Conservation (phyloP, 2,329 filamentous ascomycete species). For the Claviceps sp. region DNA sequence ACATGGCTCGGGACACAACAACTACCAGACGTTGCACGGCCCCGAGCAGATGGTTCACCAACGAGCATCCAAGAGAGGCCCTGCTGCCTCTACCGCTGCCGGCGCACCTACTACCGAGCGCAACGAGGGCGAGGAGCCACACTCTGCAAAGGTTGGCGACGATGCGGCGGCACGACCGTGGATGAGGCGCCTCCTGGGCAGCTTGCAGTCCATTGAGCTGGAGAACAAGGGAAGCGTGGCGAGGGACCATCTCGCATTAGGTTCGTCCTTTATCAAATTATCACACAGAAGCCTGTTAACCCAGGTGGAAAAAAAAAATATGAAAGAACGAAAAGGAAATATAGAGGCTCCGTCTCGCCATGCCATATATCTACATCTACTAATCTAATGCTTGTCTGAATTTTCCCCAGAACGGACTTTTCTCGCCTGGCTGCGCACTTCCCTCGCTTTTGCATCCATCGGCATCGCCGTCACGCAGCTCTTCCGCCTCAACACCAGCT, state of each 20-base stretch:
- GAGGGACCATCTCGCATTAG: conserved; percentile 67
- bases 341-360: not conserved
- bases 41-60: conserved; percentile 6
- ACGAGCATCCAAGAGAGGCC: not conserved
- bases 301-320: too few relatives aligned
- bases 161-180: conserved; percentile 23
- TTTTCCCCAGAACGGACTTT: conserved; percentile 59
- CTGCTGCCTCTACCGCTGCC: not conserved
- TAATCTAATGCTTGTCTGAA: not conserved
- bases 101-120: not conserved
- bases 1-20: conserved; percentile 21
- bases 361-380: not conserved
- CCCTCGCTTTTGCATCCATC: conserved; percentile 68
- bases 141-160: conserved; percentile 4
- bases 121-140: not conserved
- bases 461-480: conserved; percentile 76
- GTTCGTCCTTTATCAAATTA: conserved; percentile 36
- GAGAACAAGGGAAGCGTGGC: conserved; percentile 81
- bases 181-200: conserved; percentile 35
- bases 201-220: conserved; percentile 53
- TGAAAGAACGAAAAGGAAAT: not conserved
- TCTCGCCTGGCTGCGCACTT: conserved; percentile 73
- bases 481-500: conserved; percentile 64
- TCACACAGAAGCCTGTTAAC: too few relatives aligned
- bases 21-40: conserved; percentile 26